phyloP scores from a whole-genome alignment of 345 rosid species.

The Arabidopsis arenosa region DNA sequence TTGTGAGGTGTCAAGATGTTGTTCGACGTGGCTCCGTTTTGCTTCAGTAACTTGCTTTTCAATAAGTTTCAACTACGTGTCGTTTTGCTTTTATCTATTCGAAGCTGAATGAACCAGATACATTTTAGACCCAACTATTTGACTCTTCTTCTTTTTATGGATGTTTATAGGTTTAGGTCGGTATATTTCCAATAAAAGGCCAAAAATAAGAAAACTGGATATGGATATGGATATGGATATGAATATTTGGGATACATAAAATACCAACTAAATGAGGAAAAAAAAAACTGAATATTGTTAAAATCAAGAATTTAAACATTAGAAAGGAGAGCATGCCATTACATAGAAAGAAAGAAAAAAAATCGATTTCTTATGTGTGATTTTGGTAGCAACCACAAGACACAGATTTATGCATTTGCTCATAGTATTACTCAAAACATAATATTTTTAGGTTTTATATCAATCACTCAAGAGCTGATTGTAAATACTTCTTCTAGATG shows the following conservation, averaged over 20 bases:
- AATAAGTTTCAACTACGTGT: constrained; percentile 24
- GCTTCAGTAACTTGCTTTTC: constrained; percentile 42
- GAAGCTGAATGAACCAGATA: constrained; percentile 28
- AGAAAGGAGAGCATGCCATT: too few species aligned
- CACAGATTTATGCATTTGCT: neutral
- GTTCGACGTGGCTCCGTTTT: constrained; percentile 44
- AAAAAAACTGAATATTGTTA: too few species aligned
- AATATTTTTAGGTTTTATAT: neutral
- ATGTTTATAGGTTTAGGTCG: neutral
- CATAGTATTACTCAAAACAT: too few species aligned
- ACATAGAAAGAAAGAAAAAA: too few species aligned
- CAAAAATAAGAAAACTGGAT: neutral
- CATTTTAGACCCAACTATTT: neutral
- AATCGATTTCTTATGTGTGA: too few species aligned
- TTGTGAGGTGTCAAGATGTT: constrained; percentile 42
- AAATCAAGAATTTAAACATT: too few species aligned
- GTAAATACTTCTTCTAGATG: constrained; percentile 88
- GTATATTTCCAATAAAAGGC: neutral
- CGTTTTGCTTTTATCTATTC: constrained; percentile 44
- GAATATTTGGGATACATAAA: too few species aligned
- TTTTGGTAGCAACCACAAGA: constrained; percentile 3
- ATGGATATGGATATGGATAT: neutral
- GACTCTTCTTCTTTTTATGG: neutral
- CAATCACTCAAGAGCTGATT: constrained; percentile 60
- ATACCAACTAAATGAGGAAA: too few species aligned